phyloP scores from a whole-genome alignment of 148 eudicot species.

The Polygonum maritimum region DNA sequence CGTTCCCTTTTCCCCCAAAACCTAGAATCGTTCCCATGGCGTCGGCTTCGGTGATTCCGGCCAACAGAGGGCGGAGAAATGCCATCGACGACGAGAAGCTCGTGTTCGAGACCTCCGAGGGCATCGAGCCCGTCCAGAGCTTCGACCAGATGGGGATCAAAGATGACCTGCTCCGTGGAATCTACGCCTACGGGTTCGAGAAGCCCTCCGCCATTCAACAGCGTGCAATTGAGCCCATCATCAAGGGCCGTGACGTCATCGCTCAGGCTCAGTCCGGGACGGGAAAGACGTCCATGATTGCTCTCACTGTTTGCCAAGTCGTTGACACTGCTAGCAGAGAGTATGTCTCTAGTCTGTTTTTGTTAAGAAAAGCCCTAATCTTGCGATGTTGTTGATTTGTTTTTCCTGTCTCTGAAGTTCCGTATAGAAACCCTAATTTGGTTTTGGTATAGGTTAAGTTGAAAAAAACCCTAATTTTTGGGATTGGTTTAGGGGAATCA shows the following conservation, averaged over 20 bases:
- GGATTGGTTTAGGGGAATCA: not conserved
- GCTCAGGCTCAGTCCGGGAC: conserved; percentile 99
- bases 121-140: conserved; percentile 56
- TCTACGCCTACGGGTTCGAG: conserved; percentile 70
- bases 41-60: conserved; percentile 40
- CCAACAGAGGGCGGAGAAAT: conserved; percentile 30
- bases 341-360: conserved; percentile 22
- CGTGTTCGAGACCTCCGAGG: conserved; percentile 64
- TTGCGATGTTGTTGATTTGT: not conserved
- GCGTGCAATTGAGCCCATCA: conserved; percentile 73
- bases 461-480: not conserved
- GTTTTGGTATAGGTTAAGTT: not conserved
- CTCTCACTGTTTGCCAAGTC: conserved; percentile 80
- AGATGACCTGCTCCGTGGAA: conserved; percentile 63
- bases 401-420: not conserved
- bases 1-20: not conserved
- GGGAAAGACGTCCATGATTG: conserved; percentile 92
- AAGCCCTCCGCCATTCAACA: conserved; percentile 97
- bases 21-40: conserved; percentile 11
- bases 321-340: conserved; percentile 64
- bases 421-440: not conserved
- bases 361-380: not conserved
- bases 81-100: conserved; percentile 54
- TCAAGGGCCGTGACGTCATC: conserved; percentile 80
- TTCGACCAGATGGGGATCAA: conserved; percentile 89